phyloP scores from a whole-genome alignment of 495 filamentous ascomycete genomes.

The Xylaria scruposa region DNA sequence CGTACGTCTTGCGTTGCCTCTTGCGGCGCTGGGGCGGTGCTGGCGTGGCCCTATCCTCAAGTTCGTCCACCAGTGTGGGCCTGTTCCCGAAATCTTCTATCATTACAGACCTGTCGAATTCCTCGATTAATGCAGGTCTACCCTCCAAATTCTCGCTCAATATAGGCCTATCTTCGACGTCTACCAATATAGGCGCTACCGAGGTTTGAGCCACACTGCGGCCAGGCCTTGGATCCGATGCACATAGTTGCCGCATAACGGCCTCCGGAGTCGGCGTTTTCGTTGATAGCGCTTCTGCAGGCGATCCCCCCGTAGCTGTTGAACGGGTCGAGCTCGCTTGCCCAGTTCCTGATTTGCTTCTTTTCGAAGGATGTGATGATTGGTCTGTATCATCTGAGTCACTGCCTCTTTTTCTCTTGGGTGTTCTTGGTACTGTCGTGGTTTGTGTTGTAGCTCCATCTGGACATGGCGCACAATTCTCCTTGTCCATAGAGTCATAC shows the following conservation, averaged over 20 bases:
- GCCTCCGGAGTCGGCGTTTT: background rate
- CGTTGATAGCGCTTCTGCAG: too few relatives aligned
- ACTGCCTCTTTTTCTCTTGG: background rate
- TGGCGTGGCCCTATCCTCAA: slow-evolving; percentile 13
- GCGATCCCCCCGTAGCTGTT: background rate
- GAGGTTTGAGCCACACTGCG: background rate
- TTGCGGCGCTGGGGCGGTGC: slow-evolving; percentile 23
- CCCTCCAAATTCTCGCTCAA: too few relatives aligned
- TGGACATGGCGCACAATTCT: background rate
- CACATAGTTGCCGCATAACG: background rate
- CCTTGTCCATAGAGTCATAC: background rate
- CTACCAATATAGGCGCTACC: background rate
- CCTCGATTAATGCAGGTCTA: too few relatives aligned
- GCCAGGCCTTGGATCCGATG: background rate
- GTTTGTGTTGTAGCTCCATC: background rate
- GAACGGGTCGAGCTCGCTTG: background rate
- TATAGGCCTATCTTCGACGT: slow-evolving; percentile 12
- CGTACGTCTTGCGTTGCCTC: slow-evolving; percentile 29
- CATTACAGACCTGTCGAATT: too few relatives aligned
- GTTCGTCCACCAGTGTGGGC: slow-evolving; percentile 7
- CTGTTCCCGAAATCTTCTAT: too few relatives aligned
- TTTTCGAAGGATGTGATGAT: background rate
- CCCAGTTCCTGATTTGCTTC: background rate
- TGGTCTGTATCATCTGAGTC: slow-evolving; percentile 1
- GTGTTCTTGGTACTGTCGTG: background rate